Conservation (phyloP, 1,284 basidiomycete genomes). For the Ganoderma resinaceum region DNA sequence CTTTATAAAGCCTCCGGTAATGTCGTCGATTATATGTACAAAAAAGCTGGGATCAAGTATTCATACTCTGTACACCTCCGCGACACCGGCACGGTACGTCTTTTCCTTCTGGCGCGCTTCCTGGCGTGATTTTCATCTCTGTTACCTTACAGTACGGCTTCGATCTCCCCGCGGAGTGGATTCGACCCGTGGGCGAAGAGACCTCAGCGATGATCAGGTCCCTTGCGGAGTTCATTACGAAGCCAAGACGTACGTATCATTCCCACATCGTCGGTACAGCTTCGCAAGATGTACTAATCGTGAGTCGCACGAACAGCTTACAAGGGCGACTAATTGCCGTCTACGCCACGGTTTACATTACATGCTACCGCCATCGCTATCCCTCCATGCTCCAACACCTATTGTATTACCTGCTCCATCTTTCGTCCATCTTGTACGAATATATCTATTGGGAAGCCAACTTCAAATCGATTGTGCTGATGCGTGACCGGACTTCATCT, state of each 20-base stretch:
- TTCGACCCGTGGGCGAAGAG: constrained; percentile 83
- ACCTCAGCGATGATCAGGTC: constrained; percentile 70
- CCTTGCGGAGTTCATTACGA: constrained; percentile 70
- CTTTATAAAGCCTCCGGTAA: constrained; percentile 79
- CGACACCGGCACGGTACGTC: constrained; percentile 82
- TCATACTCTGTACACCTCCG: constrained; percentile 81
- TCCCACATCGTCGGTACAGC: background rate
- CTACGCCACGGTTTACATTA: background rate
- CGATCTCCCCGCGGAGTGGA: constrained; percentile 74
- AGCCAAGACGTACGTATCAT: constrained; percentile 15
- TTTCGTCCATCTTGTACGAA: background rate
- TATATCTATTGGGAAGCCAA: background rate
- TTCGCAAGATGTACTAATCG: background rate
- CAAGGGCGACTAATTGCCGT: background rate
- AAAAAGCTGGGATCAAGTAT: constrained; percentile 70
- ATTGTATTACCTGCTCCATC: background rate
- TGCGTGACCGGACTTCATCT: background rate
- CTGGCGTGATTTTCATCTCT: background rate
- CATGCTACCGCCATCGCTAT: background rate
- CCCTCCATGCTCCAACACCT: background rate
- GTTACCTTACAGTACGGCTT: constrained; percentile 71
- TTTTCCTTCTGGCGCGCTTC: background rate
- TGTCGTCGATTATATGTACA: constrained; percentile 81
- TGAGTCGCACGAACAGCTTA: background rate
- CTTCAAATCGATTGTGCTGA: background rate